Conservation (phyloP, 163 green algal genomes). For the Chlorella variabilis region DNA sequence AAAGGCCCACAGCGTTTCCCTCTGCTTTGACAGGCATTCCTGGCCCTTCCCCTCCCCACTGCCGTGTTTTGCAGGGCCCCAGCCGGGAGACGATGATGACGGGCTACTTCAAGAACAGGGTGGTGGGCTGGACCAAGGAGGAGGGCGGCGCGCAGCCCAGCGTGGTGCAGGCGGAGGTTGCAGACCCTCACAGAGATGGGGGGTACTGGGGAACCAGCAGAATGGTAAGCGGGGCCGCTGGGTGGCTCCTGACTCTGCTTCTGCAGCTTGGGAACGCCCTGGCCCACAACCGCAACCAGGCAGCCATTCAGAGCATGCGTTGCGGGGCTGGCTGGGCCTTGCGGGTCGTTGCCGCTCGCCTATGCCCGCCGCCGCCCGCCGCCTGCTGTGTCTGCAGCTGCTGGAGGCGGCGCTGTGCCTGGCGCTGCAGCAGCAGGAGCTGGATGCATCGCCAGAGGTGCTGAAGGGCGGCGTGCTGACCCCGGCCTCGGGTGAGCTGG, state of each 20-base stretch:
- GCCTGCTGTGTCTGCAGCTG: constrained; percentile 8
- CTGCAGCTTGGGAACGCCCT: too few relatives aligned
- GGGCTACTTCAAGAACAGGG: constrained; percentile 35
- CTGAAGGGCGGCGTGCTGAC: constrained; percentile 78
- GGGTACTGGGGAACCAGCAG: constrained; percentile 72
- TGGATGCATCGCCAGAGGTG: constrained; percentile 19
- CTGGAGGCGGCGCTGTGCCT: constrained; percentile 83
- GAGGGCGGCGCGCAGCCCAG: constrained; percentile 1
- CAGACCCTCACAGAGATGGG: constrained; percentile 55
- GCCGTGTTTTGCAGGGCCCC: constrained; percentile 45
- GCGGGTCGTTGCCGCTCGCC: too few relatives aligned
- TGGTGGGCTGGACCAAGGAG: constrained; percentile 33
- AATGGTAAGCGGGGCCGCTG: constrained; percentile 56
- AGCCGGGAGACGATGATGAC: constrained; percentile 43
- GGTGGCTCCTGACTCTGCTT: too few relatives aligned
- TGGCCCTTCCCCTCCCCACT: not conserved
- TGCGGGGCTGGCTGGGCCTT: too few relatives aligned
- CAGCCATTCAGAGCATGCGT: not conserved
- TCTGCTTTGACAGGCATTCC: too few relatives aligned
- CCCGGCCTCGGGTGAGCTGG: constrained; percentile 62
- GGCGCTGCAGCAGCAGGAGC: constrained; percentile 63
- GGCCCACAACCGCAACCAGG: too few relatives aligned
- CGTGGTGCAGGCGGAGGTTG: constrained; percentile 35
- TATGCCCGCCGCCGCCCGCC: too few relatives aligned
- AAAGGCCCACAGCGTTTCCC: too few relatives aligned